A percentile compares a stretch with the other conserved stretches of the same genome.
phyloP scores from a whole-genome alignment of 352 stramenopile species.

The Pythium volutum region DNA sequence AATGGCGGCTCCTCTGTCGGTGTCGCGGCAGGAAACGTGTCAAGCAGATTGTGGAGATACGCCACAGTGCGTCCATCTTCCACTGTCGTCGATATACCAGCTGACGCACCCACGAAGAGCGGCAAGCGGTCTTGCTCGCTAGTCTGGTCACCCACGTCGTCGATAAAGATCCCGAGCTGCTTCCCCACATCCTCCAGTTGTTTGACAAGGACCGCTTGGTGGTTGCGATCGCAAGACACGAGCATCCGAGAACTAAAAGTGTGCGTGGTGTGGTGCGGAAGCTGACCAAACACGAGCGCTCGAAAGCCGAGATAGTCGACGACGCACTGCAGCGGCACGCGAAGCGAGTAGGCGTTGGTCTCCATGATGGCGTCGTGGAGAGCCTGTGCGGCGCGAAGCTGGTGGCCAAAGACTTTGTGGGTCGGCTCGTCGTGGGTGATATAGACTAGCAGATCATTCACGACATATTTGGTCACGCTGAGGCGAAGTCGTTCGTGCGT shows the following conservation, averaged over 20 bases:
- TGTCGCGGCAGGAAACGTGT: background rate
- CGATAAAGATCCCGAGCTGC: slow-evolving; percentile 7
- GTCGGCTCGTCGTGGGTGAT: slow-evolving; percentile 12
- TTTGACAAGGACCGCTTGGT: background rate
- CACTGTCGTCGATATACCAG: background rate
- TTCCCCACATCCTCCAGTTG: background rate
- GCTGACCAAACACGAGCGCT: slow-evolving; percentile 38
- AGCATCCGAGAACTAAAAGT: slow-evolving; percentile 22
- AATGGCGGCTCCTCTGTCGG: background rate
- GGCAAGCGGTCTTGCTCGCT: slow-evolving; percentile 4
- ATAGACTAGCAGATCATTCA: slow-evolving; percentile 39
- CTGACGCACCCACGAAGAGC: background rate
- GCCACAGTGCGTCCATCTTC: background rate
- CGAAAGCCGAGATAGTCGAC: slow-evolving; percentile 63
- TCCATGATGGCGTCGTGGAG: slow-evolving; percentile 25
- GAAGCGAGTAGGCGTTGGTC: slow-evolving; percentile 11
- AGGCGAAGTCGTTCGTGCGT: slow-evolving; percentile 3
- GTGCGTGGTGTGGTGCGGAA: background rate
- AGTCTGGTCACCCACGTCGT: background rate
- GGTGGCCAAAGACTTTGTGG: slow-evolving; percentile 39
- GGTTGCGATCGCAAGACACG: background rate
- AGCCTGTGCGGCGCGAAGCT: slow-evolving; percentile 43
- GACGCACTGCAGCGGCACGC: slow-evolving; percentile 52
- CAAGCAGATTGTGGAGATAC: slow-evolving; percentile 7
- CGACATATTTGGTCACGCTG: slow-evolving; percentile 28